Percentiles rank a stretch among this genome's conserved stretches.
Conservation (phyloP, 2,329 filamentous ascomycete genomes). For the Aspergillus ibericus region DNA sequence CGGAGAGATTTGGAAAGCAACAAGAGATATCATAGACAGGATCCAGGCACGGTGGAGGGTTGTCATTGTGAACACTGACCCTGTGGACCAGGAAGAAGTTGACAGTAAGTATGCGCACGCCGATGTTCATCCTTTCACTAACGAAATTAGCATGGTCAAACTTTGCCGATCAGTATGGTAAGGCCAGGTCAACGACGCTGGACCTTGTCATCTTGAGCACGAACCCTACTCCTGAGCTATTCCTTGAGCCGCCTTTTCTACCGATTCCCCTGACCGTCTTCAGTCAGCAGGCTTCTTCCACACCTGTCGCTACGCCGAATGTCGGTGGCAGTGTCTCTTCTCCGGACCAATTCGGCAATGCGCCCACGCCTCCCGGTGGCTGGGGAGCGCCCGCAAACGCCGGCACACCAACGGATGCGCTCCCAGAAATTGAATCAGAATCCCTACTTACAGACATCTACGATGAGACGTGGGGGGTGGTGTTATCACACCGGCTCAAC, state of each 20-base stretch:
- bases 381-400: slow-evolving; percentile 39
- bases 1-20: slow-evolving; percentile 59
- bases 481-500: slow-evolving; percentile 53
- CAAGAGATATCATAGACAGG: slow-evolving; percentile 55
- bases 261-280: slow-evolving; percentile 35
- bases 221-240: slow-evolving; percentile 37
- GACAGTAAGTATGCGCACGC: slow-evolving; percentile 41
- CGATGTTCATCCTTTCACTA: slow-evolving; percentile 11
- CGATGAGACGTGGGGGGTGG: slow-evolving; percentile 61
- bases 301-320: slow-evolving; percentile 42
- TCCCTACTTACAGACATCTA: slow-evolving; percentile 57
- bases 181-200: slow-evolving; percentile 31
- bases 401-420: slow-evolving; percentile 34
- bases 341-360: slow-evolving; percentile 44
- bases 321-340: slow-evolving; percentile 37
- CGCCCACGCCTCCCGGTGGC: slow-evolving; percentile 38
- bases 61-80: slow-evolving; percentile 54
- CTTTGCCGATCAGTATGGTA: slow-evolving; percentile 41
- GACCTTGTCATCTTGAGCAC: slow-evolving; percentile 40
- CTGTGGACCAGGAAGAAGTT: slow-evolving; percentile 53
- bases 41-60: slow-evolving; percentile 57
- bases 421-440: slow-evolving; percentile 53
- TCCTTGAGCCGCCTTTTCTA: slow-evolving; percentile 34
- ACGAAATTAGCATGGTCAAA: slow-evolving; percentile 38
- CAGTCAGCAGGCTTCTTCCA: slow-evolving; percentile 35